These are phyloP conservation scores for Ogataea nonfermentans DNA, from an alignment of 805 yeast species.

Conservation along the genomic window DNA sequence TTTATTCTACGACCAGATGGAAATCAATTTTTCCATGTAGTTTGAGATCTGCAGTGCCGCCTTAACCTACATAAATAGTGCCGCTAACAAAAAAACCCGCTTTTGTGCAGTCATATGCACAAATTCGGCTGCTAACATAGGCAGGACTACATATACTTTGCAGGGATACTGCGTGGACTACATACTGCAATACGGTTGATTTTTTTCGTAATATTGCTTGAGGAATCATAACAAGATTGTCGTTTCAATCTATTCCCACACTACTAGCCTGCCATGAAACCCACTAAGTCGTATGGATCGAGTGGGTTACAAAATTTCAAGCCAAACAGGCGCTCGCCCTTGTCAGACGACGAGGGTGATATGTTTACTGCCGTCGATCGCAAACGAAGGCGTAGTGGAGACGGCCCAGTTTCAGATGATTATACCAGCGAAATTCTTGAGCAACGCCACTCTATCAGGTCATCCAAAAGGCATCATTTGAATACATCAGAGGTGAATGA, in stretches of 20 bases:
- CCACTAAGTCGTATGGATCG: conserved; percentile 5
- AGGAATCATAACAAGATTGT: neutral
- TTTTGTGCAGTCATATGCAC: neutral
- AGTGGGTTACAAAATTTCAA: conserved; percentile 17
- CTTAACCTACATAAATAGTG: neutral
- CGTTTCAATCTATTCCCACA: too few species aligned
- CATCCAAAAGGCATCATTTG: neutral
- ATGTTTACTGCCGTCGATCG: conserved; percentile 1
- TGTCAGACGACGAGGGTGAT: conserved; percentile 29
- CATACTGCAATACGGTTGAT: neutral
- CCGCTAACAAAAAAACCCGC: neutral
- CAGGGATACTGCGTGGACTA: conserved; percentile 1
- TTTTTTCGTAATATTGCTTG: conserved; percentile 3
- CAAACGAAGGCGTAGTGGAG: conserved; percentile 7
- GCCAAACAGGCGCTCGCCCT: conserved; percentile 31
- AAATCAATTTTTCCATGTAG: too few species aligned
- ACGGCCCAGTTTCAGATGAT: neutral
- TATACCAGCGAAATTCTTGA: neutral
- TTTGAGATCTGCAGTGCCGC: too few species aligned
- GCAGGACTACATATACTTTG: neutral
- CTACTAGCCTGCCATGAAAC: conserved; percentile 2
- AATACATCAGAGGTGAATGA: neutral
- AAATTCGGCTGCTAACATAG: neutral
- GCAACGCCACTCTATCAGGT: neutral
- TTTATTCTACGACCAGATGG: too few species aligned